phyloP scores from a whole-genome alignment of 352 stramenopile genomes.

The Globisporangium paroecandrum region DNA sequence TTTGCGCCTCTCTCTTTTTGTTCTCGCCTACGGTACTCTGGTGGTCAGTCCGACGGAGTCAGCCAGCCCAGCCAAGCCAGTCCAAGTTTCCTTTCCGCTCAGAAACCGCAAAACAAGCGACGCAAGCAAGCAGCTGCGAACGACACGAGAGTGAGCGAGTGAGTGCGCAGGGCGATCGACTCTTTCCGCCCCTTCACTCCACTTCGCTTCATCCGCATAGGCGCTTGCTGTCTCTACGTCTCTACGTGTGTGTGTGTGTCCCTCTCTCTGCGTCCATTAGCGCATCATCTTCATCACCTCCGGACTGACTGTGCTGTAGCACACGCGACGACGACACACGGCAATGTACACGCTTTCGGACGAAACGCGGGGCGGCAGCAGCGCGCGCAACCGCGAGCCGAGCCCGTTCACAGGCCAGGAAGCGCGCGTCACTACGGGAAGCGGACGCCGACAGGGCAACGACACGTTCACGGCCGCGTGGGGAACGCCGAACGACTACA shows the following conservation, averaged over 20 bases:
- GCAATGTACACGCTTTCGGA: constrained; percentile 18
- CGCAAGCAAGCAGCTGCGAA: not conserved
- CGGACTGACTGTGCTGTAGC: not conserved
- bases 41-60: not conserved
- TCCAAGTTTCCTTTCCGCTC: not conserved
- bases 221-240: not conserved
- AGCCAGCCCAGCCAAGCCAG: not conserved
- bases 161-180: not conserved
- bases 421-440: not conserved
- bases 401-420: constrained; percentile 12
- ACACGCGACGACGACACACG: not conserved
- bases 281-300: not conserved
- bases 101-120: not conserved
- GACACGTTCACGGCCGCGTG: constrained; percentile 17
- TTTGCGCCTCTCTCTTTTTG: not conserved
- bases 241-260: too few species aligned
- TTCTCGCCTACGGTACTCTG: not conserved
- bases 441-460: constrained; percentile 11
- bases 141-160: not conserved
- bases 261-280: not conserved
- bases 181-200: not conserved
- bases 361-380: constrained; percentile 9
- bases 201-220: not conserved
- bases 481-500: constrained; percentile 3
- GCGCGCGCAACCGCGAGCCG: constrained; percentile 16